These are phyloP conservation scores for Xylariaceae sp. DNA, from an alignment of 2,329 filamentous ascomycete species.

Conservation along the genomic window DNA sequence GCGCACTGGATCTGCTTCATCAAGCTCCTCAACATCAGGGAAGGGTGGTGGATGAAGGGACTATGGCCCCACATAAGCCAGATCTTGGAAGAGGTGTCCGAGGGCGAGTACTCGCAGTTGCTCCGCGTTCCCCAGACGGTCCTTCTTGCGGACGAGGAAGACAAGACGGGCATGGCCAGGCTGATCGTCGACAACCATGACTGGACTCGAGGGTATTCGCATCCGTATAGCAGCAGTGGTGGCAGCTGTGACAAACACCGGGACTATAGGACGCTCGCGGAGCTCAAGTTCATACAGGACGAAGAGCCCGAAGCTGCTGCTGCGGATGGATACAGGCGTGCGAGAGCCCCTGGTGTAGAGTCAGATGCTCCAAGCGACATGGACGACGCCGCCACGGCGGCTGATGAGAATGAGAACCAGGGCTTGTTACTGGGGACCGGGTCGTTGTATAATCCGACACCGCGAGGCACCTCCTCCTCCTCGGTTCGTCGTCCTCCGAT, in stretches of 20 bases:
- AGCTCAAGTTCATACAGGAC: conserved; percentile 19
- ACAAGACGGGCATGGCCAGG: conserved; percentile 34
- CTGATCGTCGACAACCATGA: conserved; percentile 40
- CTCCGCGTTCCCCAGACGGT: conserved; percentile 39
- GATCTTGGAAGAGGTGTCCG: conserved; percentile 36
- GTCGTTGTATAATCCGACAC: neutral
- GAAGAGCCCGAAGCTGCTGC: conserved; percentile 17
- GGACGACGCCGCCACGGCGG: too few species aligned
- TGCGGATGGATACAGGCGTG: conserved; percentile 17
- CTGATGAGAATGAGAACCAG: conserved; percentile 5
- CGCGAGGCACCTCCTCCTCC: neutral
- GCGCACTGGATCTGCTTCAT: conserved; percentile 48
- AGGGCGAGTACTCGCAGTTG: conserved; percentile 38
- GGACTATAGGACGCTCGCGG: conserved; percentile 20
- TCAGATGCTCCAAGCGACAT: conserved; percentile 2
- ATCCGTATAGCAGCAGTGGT: conserved; percentile 13
- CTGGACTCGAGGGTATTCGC: conserved; percentile 34
- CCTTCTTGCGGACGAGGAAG: conserved; percentile 24
- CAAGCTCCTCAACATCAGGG: conserved; percentile 33
- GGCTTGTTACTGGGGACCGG: conserved; percentile 1
- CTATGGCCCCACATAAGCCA: conserved; percentile 43
- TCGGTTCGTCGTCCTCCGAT: neutral
- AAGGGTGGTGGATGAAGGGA: conserved; percentile 46
- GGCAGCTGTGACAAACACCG: conserved; percentile 9
- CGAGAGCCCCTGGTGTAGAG: conserved; percentile 7